These are phyloP conservation scores for Brassica carinata DNA, from an alignment of 345 rosid species.

Conservation along the genomic window DNA sequence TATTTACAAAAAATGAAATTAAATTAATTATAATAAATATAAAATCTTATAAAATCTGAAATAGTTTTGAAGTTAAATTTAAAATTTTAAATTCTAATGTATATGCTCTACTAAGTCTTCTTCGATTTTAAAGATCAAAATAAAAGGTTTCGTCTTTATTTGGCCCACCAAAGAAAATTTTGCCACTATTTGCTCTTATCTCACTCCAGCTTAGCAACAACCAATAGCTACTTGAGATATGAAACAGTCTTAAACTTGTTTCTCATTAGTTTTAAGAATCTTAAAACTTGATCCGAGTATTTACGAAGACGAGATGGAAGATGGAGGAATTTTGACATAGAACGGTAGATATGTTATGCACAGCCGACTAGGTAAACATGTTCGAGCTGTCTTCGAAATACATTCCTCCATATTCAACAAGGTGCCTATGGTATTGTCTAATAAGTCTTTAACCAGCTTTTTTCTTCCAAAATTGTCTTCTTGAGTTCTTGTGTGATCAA, in stretches of 20 bases:
- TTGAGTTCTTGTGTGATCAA: neutral
- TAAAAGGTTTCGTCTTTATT: conserved; percentile 19
- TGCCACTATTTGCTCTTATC: conserved; percentile 11
- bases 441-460: conserved; percentile 38
- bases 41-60: no score
- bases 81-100: no score
- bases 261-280: neutral
- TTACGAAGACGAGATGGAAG: conserved; percentile 40
- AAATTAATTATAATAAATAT: no score
- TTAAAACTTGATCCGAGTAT: conserved; percentile 6
- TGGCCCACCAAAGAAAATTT: conserved; percentile 36
- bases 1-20: no score
- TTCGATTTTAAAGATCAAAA: conserved; percentile 6
- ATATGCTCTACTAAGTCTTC: no score
- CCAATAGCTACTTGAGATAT: conserved; percentile 5
- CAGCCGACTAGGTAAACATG: conserved; percentile 49
- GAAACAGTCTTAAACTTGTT: conserved; percentile 27
- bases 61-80: no score
- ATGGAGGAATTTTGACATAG: conserved; percentile 37
- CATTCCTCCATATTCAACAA: conserved; percentile 69
- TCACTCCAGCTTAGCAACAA: conserved; percentile 1
- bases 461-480: neutral
- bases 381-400: conserved; percentile 74
- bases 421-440: conserved; percentile 90
- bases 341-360: conserved; percentile 61